phyloP scores from a whole-genome alignment of 2,329 filamentous ascomycete species.

The Fusarium newnesense region DNA sequence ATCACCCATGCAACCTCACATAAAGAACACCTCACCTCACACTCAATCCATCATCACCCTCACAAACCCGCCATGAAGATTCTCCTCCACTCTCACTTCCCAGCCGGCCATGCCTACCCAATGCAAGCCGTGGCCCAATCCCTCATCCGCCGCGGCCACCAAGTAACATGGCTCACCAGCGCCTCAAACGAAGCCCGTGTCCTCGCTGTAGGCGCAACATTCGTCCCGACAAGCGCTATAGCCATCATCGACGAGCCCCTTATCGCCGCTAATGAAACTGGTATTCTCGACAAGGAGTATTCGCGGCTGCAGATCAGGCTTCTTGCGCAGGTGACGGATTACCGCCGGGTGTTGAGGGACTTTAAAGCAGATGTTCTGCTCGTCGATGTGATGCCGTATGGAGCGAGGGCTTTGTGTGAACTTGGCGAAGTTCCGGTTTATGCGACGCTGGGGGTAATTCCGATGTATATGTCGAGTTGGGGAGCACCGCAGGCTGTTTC shows the following conservation, averaged over 20 bases:
- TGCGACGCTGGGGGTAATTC: slow-evolving; percentile 53
- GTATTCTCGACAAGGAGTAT: slow-evolving; percentile 47
- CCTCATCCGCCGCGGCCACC: slow-evolving; percentile 51
- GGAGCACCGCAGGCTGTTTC: slow-evolving; percentile 47
- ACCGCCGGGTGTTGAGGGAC: slow-evolving; percentile 45
- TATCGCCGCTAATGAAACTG: slow-evolving; percentile 41
- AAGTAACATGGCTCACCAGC: slow-evolving; percentile 52
- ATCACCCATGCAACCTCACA: slow-evolving; percentile 8
- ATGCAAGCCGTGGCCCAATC: slow-evolving; percentile 53
- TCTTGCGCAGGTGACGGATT: slow-evolving; percentile 50
- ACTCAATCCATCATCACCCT: neutral
- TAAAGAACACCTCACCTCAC: neutral
- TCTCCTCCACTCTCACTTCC: slow-evolving; percentile 53
- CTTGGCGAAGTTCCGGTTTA: slow-evolving; percentile 49
- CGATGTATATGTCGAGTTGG: slow-evolving; percentile 49
- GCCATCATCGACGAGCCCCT: slow-evolving; percentile 47
- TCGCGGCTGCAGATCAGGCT: slow-evolving; percentile 43
- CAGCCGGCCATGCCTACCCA: slow-evolving; percentile 52
- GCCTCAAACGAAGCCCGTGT: slow-evolving; percentile 49
- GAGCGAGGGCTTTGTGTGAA: slow-evolving; percentile 50
- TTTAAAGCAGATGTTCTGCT: slow-evolving; percentile 49
- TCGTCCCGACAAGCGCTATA: slow-evolving; percentile 47
- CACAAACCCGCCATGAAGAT: slow-evolving; percentile 49
- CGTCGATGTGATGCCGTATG: slow-evolving; percentile 52
- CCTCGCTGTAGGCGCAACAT: slow-evolving; percentile 48